Conservation (phyloP, 163 green algal species). For the Chlorella variabilis region DNA sequence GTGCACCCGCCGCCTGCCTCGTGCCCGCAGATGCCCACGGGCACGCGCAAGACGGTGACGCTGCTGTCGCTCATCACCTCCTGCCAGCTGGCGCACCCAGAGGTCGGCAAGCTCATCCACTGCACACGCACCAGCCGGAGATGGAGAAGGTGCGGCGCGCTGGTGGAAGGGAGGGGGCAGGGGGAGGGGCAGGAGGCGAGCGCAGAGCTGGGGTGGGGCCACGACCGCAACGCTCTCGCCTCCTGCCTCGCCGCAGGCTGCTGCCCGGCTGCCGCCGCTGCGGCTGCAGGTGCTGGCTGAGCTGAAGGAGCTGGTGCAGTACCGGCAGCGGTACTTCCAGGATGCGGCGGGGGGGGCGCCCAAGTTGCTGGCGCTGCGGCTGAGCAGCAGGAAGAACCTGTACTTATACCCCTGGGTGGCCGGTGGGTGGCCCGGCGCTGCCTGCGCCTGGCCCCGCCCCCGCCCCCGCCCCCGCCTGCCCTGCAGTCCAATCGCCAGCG, state of each 20-base stretch:
- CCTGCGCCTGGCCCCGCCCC: too few species aligned
- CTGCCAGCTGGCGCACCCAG: constrained; percentile 96
- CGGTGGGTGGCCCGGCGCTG: constrained; percentile 68
- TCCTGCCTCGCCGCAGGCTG: too few species aligned
- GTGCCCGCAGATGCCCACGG: constrained; percentile 99
- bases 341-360: constrained; percentile 47
- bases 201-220: too few species aligned
- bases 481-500: background rate
- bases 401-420: constrained; percentile 91
- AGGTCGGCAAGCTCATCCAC: constrained; percentile 97
- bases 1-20: too few species aligned
- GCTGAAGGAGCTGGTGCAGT: constrained; percentile 73
- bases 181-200: too few species aligned
- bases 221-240: background rate
- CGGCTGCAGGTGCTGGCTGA: constrained; percentile 69
- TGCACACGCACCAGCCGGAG: constrained; percentile 98
- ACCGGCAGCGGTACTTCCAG: constrained; percentile 63
- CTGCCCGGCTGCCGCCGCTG: background rate
- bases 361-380: constrained; percentile 91
- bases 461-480: background rate
- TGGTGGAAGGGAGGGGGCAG: background rate
- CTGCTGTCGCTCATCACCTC: constrained; percentile 97
- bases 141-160: constrained; percentile 96
- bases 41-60: constrained; percentile 99
- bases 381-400: constrained; percentile 96